Evolutionary conservation across 345 rosid genomes (phyloP).

Genomic region (thale cress (Arabidopsis thaliana)): TAIR10.1 NC_003076.8:8006001-8006500

Average conservation of each 20-base stretch:
- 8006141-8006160: slow-evolving; percentile 85
- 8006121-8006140: slow-evolving; percentile 73
- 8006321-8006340: slow-evolving; percentile 73
- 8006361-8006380: slow-evolving; percentile 70
- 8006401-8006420: slow-evolving; percentile 24
- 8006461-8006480: background rate
- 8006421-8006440: slow-evolving; percentile 14
- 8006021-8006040: slow-evolving; percentile 55
- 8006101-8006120: slow-evolving; percentile 78
- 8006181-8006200: slow-evolving; percentile 82
- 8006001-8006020: slow-evolving; percentile 73
- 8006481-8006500: background rate
- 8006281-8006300: slow-evolving; percentile 79
- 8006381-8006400: slow-evolving; percentile 49
- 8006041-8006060: slow-evolving; percentile 71
- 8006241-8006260: slow-evolving; percentile 57
- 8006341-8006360: slow-evolving; percentile 84
- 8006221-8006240: slow-evolving; percentile 81
- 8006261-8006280: slow-evolving; percentile 24
- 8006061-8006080: slow-evolving; percentile 77
- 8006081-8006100: slow-evolving; percentile 42
- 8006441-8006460: background rate
- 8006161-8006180: slow-evolving; percentile 78
- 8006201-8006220: slow-evolving; percentile 84
- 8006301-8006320: slow-evolving; percentile 77